Base-by-base conservation (phyloP, 2,329 filamentous ascomycete genomes). In the Aureobasidium leucospermi region DNA sequence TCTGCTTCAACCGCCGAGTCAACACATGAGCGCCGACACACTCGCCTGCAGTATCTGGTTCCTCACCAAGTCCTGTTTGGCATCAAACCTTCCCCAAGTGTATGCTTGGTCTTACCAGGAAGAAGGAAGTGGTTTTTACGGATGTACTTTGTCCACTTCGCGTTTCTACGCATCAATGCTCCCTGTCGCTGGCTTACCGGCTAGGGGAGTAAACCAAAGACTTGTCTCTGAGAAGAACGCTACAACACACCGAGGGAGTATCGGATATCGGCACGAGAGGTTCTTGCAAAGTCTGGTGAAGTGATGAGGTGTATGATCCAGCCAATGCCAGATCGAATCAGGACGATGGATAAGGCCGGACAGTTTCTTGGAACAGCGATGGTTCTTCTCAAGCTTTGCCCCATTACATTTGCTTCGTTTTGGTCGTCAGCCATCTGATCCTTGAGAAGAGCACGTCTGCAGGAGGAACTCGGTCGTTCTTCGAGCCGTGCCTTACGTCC, bases 61-160 rank as follows among this genome's bases (percentile, higher is more conserved):
- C 58, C 64, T 59, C 62, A 43, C 16, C 41, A 43, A 38, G 46
- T 31, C 28, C 59, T 55, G 48, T 34, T 29, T n/a, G 59, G 48
- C 41, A 57, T 42, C 46, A 13, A 43, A 28, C 41, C 58, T 62
- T 63, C 64, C 49, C 23, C 46, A 63, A 66, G 62, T 66, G 68
- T 52, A 65, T 63, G 62, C 65, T 62, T 42, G 45, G 48, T 38
- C 49, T 51, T 64, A 62, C 65, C 41, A 68, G 66, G 71, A 71
- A 74, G 76, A 77, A 69, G 73, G 74, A 80, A 83, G 84, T 89
- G 90, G 84, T 85, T 96, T 55, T 96, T 96, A 81, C 80, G 81
- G 90, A 95, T 86, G 90, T 92, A 76, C 84, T 96, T 96, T 96
- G 89, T 88, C 82, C 89, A 89, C 81, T 85, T 80, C 62, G 65